A percentile compares a stretch with the other conserved stretches of the same genome.
phyloP scores from a whole-genome alignment of 768 basidiomycete species.

The Hydnum rufescens region DNA sequence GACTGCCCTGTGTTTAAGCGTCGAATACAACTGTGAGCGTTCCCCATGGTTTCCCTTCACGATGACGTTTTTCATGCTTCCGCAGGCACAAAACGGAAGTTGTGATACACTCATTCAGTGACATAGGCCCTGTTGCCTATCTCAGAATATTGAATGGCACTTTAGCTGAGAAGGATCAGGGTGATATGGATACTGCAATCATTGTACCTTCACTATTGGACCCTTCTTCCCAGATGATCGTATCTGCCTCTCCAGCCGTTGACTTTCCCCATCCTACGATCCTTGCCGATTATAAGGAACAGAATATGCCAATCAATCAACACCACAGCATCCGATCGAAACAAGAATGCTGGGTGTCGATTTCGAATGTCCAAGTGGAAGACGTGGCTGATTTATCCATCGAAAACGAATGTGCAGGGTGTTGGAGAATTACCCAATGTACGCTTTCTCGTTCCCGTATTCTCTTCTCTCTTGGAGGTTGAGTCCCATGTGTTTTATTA shows the following conservation, averaged over 20 bases:
- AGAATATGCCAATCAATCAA: not conserved
- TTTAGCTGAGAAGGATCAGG: constrained; percentile 33
- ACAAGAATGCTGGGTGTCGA: not conserved
- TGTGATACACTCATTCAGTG: constrained; percentile 59
- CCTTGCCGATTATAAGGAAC: not conserved
- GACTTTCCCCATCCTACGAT: not conserved
- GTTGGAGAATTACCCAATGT: constrained; percentile 52
- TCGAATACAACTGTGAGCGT: constrained; percentile 43
- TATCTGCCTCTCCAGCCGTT: not conserved
- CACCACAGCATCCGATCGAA: not conserved
- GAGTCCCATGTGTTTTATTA: not conserved
- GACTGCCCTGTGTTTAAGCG: constrained; percentile 79
- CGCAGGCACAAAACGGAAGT: constrained; percentile 41
- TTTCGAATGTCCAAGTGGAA: not conserved
- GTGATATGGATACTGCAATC: not conserved
- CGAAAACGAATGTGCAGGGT: constrained; percentile 50
- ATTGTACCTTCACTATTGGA: constrained; percentile 31
- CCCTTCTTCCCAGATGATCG: not conserved
- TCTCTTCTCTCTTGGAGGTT: not conserved
- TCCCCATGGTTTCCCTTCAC: not conserved
- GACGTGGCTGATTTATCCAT: constrained; percentile 15
- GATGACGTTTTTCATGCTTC: constrained; percentile 1
- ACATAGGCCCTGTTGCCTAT: constrained; percentile 82
- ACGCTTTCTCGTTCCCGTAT: constrained; percentile 9
- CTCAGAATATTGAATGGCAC: constrained; percentile 54